Evolutionary conservation across 768 basidiomycete genomes (phyloP), one percentile per base, ranked within the genome.

Genomic region (Podaxis sp.): DNA sequence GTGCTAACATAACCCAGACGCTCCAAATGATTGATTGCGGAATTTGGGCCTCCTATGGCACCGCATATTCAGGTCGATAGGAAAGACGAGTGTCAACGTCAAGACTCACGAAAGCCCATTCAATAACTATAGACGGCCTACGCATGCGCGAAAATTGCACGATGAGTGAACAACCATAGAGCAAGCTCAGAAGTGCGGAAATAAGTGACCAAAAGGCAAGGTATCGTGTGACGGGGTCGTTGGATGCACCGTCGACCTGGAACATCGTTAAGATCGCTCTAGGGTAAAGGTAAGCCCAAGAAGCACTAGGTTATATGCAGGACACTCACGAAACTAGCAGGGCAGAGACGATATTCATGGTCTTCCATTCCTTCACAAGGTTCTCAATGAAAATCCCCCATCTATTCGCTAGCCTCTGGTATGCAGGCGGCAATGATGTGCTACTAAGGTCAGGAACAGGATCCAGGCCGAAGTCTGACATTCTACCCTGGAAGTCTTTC

Each of bases 121-220:
- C 78, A 7, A 81, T 80, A 6, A 85, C 86, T 64, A 81, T 83
- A 67, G 82, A 76, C 77, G 86, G 83, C 63, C 77, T 82, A 19
- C 80, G 77, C 87, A 88, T 88, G 0, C 78, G 81, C 5, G 81
- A 82, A 62, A 88, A 88, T n/a, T 84, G 79, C 22, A 87, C 73
- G 22, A 85, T 87, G 67, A 82, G 87, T 27, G 85, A 74, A 66
- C 86, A 85, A 0, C 87, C 86, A 65, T 79, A 88, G 1, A 80
- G 75, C n/a, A 88, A 70, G 65, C 85, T 86, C 77, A 87, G 79
- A 49, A 88, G 67, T 2, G 85, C 83, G 38, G 80, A 86, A 0
- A 81, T 73, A 37, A 88, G 72, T 3, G 86, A 85, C 40, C 82
- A 73, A 13, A 88, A 75, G 0, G 85, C 82, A 0, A 81, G 73